These are phyloP conservation scores for Ceratocystis papillata DNA, from an alignment of 2,329 filamentous ascomycete species.

Conservation along the genomic window DNA sequence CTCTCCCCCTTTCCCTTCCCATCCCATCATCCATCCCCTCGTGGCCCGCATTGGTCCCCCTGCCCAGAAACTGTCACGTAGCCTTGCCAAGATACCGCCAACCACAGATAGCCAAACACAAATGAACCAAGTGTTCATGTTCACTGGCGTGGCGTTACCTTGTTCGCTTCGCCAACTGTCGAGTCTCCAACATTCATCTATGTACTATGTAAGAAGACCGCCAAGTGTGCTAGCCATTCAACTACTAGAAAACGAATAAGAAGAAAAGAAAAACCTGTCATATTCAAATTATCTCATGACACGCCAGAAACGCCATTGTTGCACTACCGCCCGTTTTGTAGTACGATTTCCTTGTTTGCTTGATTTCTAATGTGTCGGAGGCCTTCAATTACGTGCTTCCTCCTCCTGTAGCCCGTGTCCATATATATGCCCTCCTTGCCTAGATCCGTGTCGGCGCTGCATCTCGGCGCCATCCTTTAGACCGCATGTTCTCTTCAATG, in stretches of 20 bases:
- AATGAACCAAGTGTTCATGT: neutral
- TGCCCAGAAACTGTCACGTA: neutral
- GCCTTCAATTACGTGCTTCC: neutral
- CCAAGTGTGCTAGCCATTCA: too few relatives aligned
- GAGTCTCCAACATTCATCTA: too few relatives aligned
- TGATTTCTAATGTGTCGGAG: neutral
- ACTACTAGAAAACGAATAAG: neutral
- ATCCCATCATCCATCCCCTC: neutral
- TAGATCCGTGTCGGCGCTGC: constrained; percentile 49
- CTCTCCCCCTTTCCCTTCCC: neutral
- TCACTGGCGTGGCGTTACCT: too few relatives aligned
- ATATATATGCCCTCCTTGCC: neutral
- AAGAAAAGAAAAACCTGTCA: neutral
- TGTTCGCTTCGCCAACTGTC: too few relatives aligned
- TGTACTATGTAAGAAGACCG: too few relatives aligned
- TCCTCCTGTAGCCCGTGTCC: neutral
- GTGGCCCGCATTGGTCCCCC: neutral
- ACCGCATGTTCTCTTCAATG: constrained; percentile 79
- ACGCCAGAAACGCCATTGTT: constrained; percentile 18
- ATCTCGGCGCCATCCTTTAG: constrained; percentile 70
- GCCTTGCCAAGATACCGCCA: constrained; percentile 7
- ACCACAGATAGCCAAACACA: neutral
- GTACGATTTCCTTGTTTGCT: neutral
- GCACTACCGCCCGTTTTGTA: constrained; percentile 16
- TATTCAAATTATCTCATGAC: constrained; percentile 7